A percentile compares a stretch with the other conserved stretches of the same genome.
These are phyloP conservation scores for Macroventuria anomochaeta DNA, from an alignment of 2,329 filamentous ascomycete genomes.

Conservation along the genomic window DNA sequence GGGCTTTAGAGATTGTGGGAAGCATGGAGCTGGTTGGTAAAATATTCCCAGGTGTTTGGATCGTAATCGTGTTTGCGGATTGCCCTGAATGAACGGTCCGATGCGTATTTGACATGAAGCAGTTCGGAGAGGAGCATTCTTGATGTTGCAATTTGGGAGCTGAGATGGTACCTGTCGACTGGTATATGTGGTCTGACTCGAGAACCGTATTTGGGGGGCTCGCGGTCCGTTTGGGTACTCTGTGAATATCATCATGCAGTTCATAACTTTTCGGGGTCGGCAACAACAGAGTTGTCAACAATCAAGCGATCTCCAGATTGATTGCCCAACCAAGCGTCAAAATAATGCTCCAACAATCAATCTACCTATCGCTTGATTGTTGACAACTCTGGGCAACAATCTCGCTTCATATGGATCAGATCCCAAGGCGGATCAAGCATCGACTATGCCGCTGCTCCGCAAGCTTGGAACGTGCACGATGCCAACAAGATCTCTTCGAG, in stretches of 20 bases:
- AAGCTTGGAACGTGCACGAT: not conserved
- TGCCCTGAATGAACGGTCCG: constrained; percentile 6
- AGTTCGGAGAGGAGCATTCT: not conserved
- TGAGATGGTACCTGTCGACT: not conserved
- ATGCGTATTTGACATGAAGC: not conserved
- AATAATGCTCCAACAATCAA: too few species aligned
- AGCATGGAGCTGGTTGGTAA: constrained; percentile 9
- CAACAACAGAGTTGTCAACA: too few species aligned
- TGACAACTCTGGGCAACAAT: too few species aligned
- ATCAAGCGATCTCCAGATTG: too few species aligned
- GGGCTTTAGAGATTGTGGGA: not conserved
- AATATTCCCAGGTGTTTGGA: constrained; percentile 3
- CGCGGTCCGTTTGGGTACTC: not conserved
- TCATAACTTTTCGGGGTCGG: not conserved
- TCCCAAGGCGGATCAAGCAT: not conserved
- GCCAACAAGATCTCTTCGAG: not conserved
- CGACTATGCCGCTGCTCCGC: not conserved
- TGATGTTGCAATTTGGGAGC: not conserved
- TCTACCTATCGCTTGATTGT: too few species aligned
- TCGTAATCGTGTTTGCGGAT: not conserved
- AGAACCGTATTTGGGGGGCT: not conserved
- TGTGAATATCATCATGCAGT: not conserved
- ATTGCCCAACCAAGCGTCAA: too few species aligned
- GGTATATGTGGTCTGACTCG: not conserved
- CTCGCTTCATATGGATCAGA: not conserved